These are phyloP conservation scores for Bryopsis sp. DNA, from an alignment of 139 green algal species.

Conservation along the genomic window DNA sequence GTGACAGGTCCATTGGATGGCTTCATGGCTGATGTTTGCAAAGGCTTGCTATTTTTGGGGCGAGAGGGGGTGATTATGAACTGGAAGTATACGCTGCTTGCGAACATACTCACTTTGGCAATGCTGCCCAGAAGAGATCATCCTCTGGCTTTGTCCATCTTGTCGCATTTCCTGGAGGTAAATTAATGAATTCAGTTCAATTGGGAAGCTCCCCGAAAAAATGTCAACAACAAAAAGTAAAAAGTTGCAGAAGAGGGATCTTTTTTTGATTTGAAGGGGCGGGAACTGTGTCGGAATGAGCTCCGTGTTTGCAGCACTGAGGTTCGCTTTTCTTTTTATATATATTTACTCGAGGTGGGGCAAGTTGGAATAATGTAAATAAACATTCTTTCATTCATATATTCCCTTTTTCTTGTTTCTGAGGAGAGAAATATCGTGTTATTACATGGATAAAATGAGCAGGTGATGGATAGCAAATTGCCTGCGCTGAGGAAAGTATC, in stretches of 20 bases:
- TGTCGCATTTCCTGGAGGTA: neutral
- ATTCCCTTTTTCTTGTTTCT: too few relatives aligned
- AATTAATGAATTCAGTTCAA: neutral
- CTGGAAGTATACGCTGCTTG: conserved; percentile 15
- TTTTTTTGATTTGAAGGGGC: too few relatives aligned
- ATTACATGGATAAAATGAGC: too few relatives aligned
- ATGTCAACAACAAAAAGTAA: too few relatives aligned
- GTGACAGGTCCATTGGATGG: too few relatives aligned
- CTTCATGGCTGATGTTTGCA: too few relatives aligned
- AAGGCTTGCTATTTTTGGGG: neutral
- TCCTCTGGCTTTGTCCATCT: neutral
- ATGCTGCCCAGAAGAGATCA: neutral
- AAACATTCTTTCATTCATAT: neutral
- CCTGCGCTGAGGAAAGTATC: conserved; percentile 3
- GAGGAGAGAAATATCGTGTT: too few relatives aligned
- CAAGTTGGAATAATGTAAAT: neutral
- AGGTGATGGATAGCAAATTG: conserved; percentile 7
- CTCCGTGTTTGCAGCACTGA: too few relatives aligned
- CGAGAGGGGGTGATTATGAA: conserved; percentile 9
- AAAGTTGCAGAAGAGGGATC: too few relatives aligned
- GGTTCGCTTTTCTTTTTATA: too few relatives aligned
- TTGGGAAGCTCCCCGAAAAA: too few relatives aligned
- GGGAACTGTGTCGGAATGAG: too few relatives aligned
- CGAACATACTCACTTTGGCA: neutral
- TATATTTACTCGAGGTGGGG: neutral